phyloP scores from a whole-genome alignment of 768 basidiomycete species.

The Nidula microcarpa region DNA sequence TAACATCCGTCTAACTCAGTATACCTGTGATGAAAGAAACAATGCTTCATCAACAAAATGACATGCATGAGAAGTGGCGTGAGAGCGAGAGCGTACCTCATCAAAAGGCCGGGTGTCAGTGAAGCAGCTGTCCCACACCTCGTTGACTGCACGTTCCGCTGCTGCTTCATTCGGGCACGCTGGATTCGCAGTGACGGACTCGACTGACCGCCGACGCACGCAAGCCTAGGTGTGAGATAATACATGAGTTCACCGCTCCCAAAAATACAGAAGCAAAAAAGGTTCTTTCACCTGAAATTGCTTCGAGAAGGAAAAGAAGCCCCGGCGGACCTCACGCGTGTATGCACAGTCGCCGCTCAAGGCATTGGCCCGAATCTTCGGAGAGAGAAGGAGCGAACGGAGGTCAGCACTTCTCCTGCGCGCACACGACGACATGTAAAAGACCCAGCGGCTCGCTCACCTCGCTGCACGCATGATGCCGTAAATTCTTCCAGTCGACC shows the following conservation, averaged over 20 bases:
- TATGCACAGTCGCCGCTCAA: slow-evolving; percentile 92
- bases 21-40: background rate
- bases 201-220: slow-evolving; percentile 81
- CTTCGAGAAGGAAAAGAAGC: slow-evolving; percentile 79
- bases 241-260: background rate
- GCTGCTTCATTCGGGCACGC: slow-evolving; percentile 70
- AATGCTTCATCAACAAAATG: background rate
- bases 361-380: slow-evolving; percentile 91
- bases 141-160: slow-evolving; percentile 89
- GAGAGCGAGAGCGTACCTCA: slow-evolving; percentile 52
- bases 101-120: slow-evolving; percentile 96
- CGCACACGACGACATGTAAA: background rate
- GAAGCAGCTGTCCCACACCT: slow-evolving; percentile 97
- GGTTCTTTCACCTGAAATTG: slow-evolving; percentile 77
- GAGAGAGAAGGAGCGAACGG: background rate
- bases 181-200: slow-evolving; percentile 80
- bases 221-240: slow-evolving; percentile 56
- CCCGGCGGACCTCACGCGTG: slow-evolving; percentile 75
- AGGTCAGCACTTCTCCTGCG: no score
- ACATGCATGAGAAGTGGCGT: background rate
- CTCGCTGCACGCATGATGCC: slow-evolving; percentile 97
- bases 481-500: slow-evolving; percentile 84
- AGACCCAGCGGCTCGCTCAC: slow-evolving; percentile 40
- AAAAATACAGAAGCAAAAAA: slow-evolving; percentile 2
- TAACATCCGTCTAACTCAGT: background rate